Conservation (phyloP, 768 basidiomycete species). For the Phaeolepiota aurea region DNA sequence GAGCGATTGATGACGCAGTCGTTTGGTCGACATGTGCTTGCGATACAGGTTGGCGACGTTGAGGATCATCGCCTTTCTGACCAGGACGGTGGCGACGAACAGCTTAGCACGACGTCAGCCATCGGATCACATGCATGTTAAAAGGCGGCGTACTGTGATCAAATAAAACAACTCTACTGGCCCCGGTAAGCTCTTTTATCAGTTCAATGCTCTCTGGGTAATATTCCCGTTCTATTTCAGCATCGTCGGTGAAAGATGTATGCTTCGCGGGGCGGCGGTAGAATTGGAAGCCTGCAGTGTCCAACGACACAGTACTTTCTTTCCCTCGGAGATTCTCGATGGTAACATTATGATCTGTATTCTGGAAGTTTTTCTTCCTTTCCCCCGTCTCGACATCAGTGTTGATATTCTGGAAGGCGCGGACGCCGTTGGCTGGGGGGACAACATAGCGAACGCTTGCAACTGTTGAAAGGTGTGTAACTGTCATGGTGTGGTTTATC, state of each 20-base stretch:
- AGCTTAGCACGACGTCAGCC: too few species aligned
- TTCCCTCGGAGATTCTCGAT: slow-evolving; percentile 50
- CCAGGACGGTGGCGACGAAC: slow-evolving; percentile 10
- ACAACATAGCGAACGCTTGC: slow-evolving; percentile 4
- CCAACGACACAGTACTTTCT: slow-evolving; percentile 32
- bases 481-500: too few species aligned
- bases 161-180: slow-evolving; percentile 46
- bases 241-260: slow-evolving; percentile 35
- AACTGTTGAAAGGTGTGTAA: too few species aligned
- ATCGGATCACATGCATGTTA: too few species aligned
- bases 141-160: slow-evolving; percentile 55
- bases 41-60: slow-evolving; percentile 11
- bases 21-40: slow-evolving; percentile 34
- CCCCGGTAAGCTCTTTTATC: slow-evolving; percentile 52
- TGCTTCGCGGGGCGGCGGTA: slow-evolving; percentile 24
- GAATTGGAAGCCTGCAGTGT: slow-evolving; percentile 44
- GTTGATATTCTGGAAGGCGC: slow-evolving; percentile 16
- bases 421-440: slow-evolving; percentile 16
- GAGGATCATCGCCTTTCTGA: slow-evolving; percentile 5
- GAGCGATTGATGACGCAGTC: slow-evolving; percentile 18
- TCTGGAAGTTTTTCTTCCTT: slow-evolving; percentile 12
- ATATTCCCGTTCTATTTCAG: slow-evolving; percentile 45
- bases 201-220: slow-evolving; percentile 54
- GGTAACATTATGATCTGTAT: slow-evolving; percentile 17
- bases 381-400: slow-evolving; percentile 12